Evolutionary conservation across 495 filamentous ascomycete species (phyloP).

Genomic region (Evernia prunastri): DNA sequence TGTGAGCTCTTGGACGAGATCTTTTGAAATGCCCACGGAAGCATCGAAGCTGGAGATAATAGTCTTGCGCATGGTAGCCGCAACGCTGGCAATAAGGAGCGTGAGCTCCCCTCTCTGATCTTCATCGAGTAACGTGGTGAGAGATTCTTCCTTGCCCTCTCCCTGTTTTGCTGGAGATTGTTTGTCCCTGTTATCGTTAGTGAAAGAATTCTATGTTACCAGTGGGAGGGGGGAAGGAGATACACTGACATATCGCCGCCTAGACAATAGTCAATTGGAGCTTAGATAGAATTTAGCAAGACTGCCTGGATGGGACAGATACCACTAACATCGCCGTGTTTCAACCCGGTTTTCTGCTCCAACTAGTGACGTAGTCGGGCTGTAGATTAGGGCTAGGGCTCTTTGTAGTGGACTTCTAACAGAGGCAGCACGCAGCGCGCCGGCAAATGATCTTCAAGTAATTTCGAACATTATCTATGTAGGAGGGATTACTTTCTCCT

Average conservation of each 20-base stretch:
- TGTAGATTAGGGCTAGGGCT: neutral
- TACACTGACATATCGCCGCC: neutral
- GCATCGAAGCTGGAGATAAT: slow-evolving; percentile 39
- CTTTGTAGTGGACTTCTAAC: neutral
- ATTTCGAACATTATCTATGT: too few relatives aligned
- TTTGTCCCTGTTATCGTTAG: neutral
- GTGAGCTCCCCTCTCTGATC: slow-evolving; percentile 26
- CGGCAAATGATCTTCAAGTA: too few relatives aligned
- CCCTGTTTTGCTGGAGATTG: neutral
- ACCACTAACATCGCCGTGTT: neutral
- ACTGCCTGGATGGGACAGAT: neutral
- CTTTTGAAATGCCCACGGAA: slow-evolving; percentile 18
- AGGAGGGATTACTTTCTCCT: too few relatives aligned
- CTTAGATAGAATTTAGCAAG: neutral
- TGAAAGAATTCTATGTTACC: too few relatives aligned
- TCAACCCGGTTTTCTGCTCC: neutral
- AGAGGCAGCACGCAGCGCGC: too few relatives aligned
- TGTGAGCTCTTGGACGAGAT: slow-evolving; percentile 19
- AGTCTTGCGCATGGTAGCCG: slow-evolving; percentile 39
- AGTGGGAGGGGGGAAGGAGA: too few relatives aligned
- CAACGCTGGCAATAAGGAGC: slow-evolving; percentile 38
- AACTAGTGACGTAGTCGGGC: neutral
- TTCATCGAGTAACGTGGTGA: slow-evolving; percentile 21
- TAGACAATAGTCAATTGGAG: neutral
- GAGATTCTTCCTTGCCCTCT: slow-evolving; percentile 16